phyloP scores from a whole-genome alignment of 108 stramenopile species.

The Nannochloropsis salina region DNA sequence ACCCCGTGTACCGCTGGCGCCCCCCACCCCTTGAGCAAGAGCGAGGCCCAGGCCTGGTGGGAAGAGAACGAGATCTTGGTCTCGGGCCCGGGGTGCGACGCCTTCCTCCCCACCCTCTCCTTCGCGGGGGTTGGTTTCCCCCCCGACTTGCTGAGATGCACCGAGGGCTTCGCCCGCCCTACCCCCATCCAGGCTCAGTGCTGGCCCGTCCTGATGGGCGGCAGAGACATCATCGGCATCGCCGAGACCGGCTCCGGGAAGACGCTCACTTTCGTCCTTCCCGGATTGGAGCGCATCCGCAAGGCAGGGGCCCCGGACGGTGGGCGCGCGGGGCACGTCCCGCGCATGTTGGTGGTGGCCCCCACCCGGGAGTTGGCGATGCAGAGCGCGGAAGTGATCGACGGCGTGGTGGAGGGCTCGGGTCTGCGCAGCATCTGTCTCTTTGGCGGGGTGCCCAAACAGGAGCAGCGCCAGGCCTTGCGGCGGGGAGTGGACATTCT shows the following conservation, averaged over 20 bases:
- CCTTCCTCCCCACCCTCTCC: slow-evolving; percentile 41
- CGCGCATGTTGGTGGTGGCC: slow-evolving; percentile 86
- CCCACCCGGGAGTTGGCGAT: slow-evolving; percentile 97
- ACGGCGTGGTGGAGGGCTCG: slow-evolving; percentile 68
- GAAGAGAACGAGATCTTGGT: slow-evolving; percentile 73
- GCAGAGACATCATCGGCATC: slow-evolving; percentile 82
- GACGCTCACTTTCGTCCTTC: slow-evolving; percentile 88
- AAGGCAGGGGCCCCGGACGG: slow-evolving; percentile 19
- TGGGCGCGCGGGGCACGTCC: slow-evolving; percentile 42
- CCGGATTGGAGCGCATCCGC: slow-evolving; percentile 70
- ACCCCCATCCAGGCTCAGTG: slow-evolving; percentile 95
- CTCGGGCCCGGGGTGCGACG: slow-evolving; percentile 48
- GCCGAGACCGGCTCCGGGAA: slow-evolving; percentile 96
- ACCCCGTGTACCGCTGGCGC: slow-evolving; percentile 35
- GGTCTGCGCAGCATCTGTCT: slow-evolving; percentile 70
- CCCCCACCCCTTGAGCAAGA: neutral
- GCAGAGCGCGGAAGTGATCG: slow-evolving; percentile 82
- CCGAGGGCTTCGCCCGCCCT: slow-evolving; percentile 69
- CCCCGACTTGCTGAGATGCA: slow-evolving; percentile 49
- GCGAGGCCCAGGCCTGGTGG: slow-evolving; percentile 62
- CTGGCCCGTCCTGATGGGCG: slow-evolving; percentile 68
- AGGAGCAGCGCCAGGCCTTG: slow-evolving; percentile 67
- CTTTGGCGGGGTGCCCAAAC: slow-evolving; percentile 94
- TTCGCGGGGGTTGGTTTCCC: slow-evolving; percentile 63
- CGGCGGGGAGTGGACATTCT: slow-evolving; percentile 62